These are phyloP conservation scores for Carex kokanica DNA, from an alignment of 176 grass and related monocot species.

Conservation along the genomic window DNA sequence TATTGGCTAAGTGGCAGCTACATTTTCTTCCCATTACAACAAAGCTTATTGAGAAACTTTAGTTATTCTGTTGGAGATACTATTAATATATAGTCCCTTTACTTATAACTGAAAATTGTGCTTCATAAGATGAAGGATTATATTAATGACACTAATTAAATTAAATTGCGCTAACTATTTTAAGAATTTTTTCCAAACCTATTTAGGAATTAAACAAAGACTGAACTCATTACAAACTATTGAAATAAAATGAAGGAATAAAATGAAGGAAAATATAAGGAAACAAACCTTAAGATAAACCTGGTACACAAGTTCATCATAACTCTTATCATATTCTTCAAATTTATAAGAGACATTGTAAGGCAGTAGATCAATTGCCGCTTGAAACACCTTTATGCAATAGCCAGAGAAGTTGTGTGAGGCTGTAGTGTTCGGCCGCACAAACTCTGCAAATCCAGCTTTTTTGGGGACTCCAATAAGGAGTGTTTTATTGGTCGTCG, in stretches of 20 bases:
- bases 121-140: no score
- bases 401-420: slow-evolving; percentile 22
- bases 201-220: background rate
- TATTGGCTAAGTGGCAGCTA: no score
- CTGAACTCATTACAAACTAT: background rate
- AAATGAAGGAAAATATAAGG: background rate
- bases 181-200: no score
- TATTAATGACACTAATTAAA: no score
- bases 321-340: slow-evolving; percentile 40
- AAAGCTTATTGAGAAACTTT: background rate
- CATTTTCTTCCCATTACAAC: background rate
- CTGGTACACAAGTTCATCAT: slow-evolving; percentile 61
- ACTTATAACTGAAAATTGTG: background rate
- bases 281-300: slow-evolving; percentile 57
- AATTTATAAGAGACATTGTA: slow-evolving; percentile 22
- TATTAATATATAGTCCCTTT: background rate
- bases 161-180: no score
- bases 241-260: background rate
- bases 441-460: slow-evolving; percentile 44
- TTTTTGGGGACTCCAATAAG: slow-evolving; percentile 55
- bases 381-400: slow-evolving; percentile 51
- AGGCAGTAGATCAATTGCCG: slow-evolving; percentile 26
- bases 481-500: slow-evolving; percentile 18
- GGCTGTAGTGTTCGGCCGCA: background rate
- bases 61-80: background rate